Conservation (phyloP, 352 stramenopile species). For the Thalassiosira livingstoniorum region DNA sequence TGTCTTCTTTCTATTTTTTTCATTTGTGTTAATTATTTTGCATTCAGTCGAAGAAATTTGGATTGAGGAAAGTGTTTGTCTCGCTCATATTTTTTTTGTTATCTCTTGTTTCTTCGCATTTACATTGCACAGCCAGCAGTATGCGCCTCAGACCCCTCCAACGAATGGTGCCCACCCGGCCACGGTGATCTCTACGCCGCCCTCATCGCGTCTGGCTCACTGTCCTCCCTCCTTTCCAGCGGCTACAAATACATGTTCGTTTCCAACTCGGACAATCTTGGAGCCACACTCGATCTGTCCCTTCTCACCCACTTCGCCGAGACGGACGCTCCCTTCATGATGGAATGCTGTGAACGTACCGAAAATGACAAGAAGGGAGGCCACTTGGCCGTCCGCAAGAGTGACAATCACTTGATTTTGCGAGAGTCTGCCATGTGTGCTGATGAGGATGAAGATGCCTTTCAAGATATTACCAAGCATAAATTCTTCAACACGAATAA, state of each 20-base stretch:
- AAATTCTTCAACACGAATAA: slow-evolving; percentile 99
- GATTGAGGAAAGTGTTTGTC: too few species aligned
- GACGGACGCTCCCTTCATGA: slow-evolving; percentile 96
- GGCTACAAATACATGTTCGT: slow-evolving; percentile 99
- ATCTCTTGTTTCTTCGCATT: too few species aligned
- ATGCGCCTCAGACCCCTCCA: slow-evolving; percentile 86
- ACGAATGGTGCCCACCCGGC: slow-evolving; percentile 97
- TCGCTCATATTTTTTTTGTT: too few species aligned
- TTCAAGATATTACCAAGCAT: slow-evolving; percentile 97
- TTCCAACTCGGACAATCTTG: slow-evolving; percentile 99
- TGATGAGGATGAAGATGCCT: slow-evolving; percentile 93
- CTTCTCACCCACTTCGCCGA: slow-evolving; percentile 99
- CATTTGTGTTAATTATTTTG: not conserved
- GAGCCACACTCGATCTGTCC: slow-evolving; percentile 95
- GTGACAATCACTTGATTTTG: slow-evolving; percentile 94
- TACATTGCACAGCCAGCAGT: slow-evolving; percentile 65
- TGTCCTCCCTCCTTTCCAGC: slow-evolving; percentile 94
- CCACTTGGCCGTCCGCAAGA: slow-evolving; percentile 96
- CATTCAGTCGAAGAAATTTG: not conserved
- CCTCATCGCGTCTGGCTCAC: slow-evolving; percentile 94
- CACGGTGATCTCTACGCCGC: slow-evolving; percentile 99
- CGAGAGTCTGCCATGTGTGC: slow-evolving; percentile 97
- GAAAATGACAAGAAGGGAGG: slow-evolving; percentile 99
- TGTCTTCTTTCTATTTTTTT: slow-evolving; percentile 3
- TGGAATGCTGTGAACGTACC: slow-evolving; percentile 98